Evolutionary conservation across 1,139 yeast species (phyloP), one percentile per base, ranked within the genome.

Genomic region (Kurtzmaniella quercitrusa): DNA sequence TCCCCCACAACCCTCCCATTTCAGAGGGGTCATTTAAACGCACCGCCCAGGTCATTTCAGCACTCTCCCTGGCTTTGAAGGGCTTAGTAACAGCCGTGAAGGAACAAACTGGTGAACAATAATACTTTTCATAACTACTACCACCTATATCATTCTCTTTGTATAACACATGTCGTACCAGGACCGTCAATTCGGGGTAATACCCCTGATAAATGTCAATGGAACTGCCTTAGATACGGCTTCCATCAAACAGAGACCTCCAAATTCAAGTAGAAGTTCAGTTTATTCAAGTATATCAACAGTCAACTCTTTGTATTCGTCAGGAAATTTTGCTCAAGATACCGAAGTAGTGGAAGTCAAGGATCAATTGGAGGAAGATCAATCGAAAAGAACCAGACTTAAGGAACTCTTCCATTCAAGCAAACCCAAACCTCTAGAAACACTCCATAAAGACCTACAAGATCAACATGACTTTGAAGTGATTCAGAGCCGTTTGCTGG

Each of bases 281-380:
- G 36, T 41, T 7, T 31, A 15, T 14, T 48, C 46, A 7, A 18
- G 42, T 9, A 43, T 36, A 8, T 50, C 53, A 10, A 40, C 48
- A 7, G 9, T 43, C 34, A 50, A 46, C 31, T 46, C 53, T 2
- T 39, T 48, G 14, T 48, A 44, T 38, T 49, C 53, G n/a, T 41
- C 51, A 12, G 45, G 49, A n/a, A 41, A 41, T 29, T 37, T 41
- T 31, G 44, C 47, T 4, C 39, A 44, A 3, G 53, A 50, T 25
- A 27, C 18, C 2, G 48, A 47, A 36, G 36, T 47, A 3, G 19
- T 9, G 11, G 43, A 7, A 14, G 29, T 14, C 16, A 15, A 11
- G 29, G 27, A 11, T 11, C 18, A 27, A 39, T 16, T 39, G 23
- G 25, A 25, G n/a, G 17, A 39, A 16, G 18, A 11, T 6, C 29